phyloP scores from a whole-genome alignment of 2,329 filamentous ascomycete species.

The Neonectria sp. region DNA sequence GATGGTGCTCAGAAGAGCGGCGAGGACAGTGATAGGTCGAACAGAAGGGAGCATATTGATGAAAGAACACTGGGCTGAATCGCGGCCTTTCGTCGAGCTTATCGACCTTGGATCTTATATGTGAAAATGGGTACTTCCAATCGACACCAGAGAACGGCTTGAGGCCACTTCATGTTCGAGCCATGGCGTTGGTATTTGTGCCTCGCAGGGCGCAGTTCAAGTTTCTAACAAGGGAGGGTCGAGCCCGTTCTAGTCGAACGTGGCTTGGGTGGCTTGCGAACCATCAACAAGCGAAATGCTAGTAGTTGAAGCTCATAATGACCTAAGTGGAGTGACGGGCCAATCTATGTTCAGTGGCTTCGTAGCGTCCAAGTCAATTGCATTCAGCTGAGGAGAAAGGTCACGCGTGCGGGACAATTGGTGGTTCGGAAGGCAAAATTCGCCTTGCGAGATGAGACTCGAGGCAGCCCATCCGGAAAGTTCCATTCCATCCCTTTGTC shows the following conservation, averaged over 20 bases:
- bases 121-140: not conserved
- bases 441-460: slow-evolving; percentile 2
- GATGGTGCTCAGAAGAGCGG: not conserved
- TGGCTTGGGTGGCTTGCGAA: slow-evolving; percentile 16
- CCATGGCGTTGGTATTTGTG: slow-evolving; percentile 4
- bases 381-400: not conserved
- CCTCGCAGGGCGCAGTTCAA: slow-evolving; percentile 15
- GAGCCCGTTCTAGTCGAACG: slow-evolving; percentile 10
- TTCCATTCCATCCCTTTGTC: not conserved
- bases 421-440: not conserved
- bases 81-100: not conserved
- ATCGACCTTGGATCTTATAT: slow-evolving; percentile 11
- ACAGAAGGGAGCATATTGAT: slow-evolving; percentile 9
- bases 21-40: not conserved
- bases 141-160: not conserved
- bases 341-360: slow-evolving; percentile 21
- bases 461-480: not conserved
- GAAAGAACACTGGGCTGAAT: not conserved
- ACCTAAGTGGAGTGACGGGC: slow-evolving; percentile 12
- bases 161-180: not conserved
- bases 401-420: slow-evolving; percentile 1
- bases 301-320: slow-evolving; percentile 9
- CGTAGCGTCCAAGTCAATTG: not conserved
- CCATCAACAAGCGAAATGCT: not conserved
- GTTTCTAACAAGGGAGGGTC: not conserved